Conservation (phyloP, 345 rosid genomes). For the Pelargonium nanum region DNA sequence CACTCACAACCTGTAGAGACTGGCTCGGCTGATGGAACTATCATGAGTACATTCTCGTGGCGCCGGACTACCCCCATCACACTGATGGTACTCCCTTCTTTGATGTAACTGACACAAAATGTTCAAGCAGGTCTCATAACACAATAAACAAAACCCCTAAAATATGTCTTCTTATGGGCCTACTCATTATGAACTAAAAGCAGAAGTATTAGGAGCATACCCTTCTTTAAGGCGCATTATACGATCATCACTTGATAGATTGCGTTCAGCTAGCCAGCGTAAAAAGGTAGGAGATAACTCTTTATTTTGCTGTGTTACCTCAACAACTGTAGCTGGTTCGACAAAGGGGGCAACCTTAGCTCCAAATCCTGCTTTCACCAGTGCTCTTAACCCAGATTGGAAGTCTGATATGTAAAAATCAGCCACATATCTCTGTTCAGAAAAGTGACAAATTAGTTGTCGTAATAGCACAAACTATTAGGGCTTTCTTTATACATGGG, state of each 20-base stretch:
- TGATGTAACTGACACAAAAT: constrained; percentile 47
- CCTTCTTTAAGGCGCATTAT: constrained; percentile 88
- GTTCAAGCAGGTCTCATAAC: not conserved
- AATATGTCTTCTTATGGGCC: too few species aligned
- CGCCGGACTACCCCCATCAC: constrained; percentile 85
- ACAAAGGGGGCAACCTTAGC: constrained; percentile 82
- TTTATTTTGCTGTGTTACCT: constrained; percentile 46
- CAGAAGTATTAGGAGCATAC: constrained; percentile 21
- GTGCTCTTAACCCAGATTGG: constrained; percentile 81
- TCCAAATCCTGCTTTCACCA: constrained; percentile 88
- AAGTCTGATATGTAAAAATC: constrained; percentile 94
- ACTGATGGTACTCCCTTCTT: constrained; percentile 91
- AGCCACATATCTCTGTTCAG: constrained; percentile 66
- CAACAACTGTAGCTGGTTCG: constrained; percentile 54
- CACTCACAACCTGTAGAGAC: constrained; percentile 70
- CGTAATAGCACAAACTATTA: too few species aligned
- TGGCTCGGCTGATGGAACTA: constrained; percentile 59
- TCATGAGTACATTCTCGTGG: constrained; percentile 76
- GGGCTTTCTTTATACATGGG: too few species aligned
- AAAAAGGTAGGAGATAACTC: constrained; percentile 68
- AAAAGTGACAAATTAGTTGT: constrained; percentile 6
- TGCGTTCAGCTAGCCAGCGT: constrained; percentile 71
- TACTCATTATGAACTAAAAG: too few species aligned
- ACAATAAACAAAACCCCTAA: not conserved
- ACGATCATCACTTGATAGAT: constrained; percentile 49